phyloP scores from a whole-genome alignment of 345 rosid genomes.

The Eucalyptus tenuipes region DNA sequence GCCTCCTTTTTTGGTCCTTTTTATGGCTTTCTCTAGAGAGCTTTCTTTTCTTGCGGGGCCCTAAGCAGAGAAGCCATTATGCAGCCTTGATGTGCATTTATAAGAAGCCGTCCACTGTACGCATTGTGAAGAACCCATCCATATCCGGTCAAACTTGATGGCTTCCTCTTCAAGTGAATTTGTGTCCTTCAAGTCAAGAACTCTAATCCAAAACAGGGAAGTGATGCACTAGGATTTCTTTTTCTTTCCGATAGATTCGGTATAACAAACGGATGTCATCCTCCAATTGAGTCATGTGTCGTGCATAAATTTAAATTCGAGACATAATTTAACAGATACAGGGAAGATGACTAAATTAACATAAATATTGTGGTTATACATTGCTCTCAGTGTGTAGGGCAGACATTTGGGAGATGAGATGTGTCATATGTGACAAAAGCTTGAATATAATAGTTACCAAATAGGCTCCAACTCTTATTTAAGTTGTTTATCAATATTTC shows the following conservation, averaged over 20 bases:
- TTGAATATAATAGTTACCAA: neutral
- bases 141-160: neutral
- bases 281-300: neutral
- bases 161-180: neutral
- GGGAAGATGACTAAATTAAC: no score
- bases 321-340: fast-evolving
- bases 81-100: neutral
- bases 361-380: no score
- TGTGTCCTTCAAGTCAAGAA: neutral
- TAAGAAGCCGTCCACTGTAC: neutral
- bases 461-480: neutral
- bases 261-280: no score
- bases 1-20: neutral
- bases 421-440: neutral
- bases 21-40: neutral
- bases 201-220: neutral
- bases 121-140: neutral
- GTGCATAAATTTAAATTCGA: fast-evolving
- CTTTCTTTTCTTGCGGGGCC: neutral
- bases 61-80: neutral
- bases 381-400: neutral
- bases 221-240: neutral
- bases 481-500: neutral
- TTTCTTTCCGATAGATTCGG: no score
- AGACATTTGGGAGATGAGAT: neutral